phyloP scores from a whole-genome alignment of 805 yeast species.

The Saccharomycopsis microspora region DNA sequence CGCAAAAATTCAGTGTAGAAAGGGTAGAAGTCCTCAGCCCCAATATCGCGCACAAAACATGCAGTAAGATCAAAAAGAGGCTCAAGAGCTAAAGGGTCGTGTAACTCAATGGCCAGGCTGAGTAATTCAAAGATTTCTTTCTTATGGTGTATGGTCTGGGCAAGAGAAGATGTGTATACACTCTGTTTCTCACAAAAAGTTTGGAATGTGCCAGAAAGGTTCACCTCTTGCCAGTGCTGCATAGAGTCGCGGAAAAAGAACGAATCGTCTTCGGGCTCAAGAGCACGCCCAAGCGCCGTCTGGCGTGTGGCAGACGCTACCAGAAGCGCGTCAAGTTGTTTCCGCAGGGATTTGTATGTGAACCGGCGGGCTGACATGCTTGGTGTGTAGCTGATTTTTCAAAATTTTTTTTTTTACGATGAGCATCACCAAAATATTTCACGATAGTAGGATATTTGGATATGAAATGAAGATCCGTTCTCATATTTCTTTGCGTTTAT shows the following conservation, averaged over 20 bases:
- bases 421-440: too few relatives aligned
- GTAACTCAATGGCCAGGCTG: constrained; percentile 31
- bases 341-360: constrained; percentile 68
- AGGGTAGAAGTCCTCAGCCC: constrained; percentile 64
- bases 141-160: constrained; percentile 72
- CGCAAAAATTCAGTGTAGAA: too few relatives aligned
- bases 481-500: too few relatives aligned
- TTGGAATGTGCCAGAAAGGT: constrained; percentile 61
- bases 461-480: too few relatives aligned
- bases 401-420: background rate
- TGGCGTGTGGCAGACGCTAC: constrained; percentile 44
- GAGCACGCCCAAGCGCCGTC: constrained; percentile 30
- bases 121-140: constrained; percentile 45
- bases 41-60: constrained; percentile 78
- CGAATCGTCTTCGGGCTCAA: constrained; percentile 57
- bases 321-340: constrained; percentile 70
- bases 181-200: constrained; percentile 48
- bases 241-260: constrained; percentile 74
- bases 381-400: constrained; percentile 27
- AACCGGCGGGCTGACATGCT: constrained; percentile 47
- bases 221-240: constrained; percentile 82
- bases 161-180: constrained; percentile 52
- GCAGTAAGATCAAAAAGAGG: constrained; percentile 73
- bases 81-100: constrained; percentile 60
- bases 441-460: too few relatives aligned